phyloP scores from a whole-genome alignment of 139 green algal species.

The Micractinium sp. region DNA sequence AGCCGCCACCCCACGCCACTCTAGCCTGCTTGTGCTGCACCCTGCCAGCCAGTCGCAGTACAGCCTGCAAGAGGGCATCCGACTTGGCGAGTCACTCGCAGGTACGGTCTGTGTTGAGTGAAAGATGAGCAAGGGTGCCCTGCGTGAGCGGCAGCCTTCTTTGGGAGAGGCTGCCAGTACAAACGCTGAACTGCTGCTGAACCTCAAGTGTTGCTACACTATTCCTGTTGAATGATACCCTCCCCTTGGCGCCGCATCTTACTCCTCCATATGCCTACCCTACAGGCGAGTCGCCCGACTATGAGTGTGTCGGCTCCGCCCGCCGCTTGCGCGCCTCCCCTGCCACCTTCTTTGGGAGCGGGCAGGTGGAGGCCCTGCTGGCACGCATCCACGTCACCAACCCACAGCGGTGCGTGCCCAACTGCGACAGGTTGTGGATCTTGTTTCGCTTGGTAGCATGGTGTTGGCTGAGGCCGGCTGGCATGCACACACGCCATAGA shows the following conservation, averaged over 20 bases:
- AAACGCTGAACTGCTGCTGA: too few relatives aligned
- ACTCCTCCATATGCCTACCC: not conserved
- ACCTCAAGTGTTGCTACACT: too few relatives aligned
- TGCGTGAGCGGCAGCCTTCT: not conserved
- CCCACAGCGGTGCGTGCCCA: not conserved
- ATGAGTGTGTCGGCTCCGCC: not conserved
- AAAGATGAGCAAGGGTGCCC: too few relatives aligned
- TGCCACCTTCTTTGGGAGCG: constrained; percentile 29
- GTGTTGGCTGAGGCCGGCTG: not conserved
- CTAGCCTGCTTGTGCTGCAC: constrained; percentile 31
- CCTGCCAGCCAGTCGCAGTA: constrained; percentile 8
- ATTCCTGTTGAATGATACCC: too few relatives aligned
- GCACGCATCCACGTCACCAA: not conserved
- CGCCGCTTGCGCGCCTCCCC: constrained; percentile 9
- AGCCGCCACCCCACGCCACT: not conserved
- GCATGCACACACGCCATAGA: not conserved
- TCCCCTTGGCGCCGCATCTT: not conserved
- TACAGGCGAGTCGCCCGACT: not conserved
- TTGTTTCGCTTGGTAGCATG: not conserved
- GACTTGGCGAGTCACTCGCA: constrained; percentile 58
- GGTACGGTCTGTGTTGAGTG: constrained; percentile 20
- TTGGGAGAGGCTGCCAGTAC: not conserved
- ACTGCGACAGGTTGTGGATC: not conserved
- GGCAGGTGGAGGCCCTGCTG: constrained; percentile 1
- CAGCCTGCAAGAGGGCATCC: constrained; percentile 58